These are phyloP conservation scores for Magnaporthales sp. DNA, from an alignment of 2,329 filamentous ascomycete genomes.

Conservation along the genomic window DNA sequence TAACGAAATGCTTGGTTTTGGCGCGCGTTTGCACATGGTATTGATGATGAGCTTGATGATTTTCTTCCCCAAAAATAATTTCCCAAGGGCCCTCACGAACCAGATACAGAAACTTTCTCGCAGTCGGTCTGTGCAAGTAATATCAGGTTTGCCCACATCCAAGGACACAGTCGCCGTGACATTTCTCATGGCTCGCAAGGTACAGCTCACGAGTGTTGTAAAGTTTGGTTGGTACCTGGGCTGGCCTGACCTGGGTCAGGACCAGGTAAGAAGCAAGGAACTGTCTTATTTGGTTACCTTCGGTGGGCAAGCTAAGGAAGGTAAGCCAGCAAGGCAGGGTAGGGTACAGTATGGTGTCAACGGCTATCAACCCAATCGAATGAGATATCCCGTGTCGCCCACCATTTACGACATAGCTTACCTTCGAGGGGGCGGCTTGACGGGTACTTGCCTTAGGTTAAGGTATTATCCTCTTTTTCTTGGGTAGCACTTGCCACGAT, in stretches of 20 bases:
- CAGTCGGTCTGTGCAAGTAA: not conserved
- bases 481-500: not conserved
- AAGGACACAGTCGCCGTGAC: not conserved
- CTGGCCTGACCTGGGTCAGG: not conserved
- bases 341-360: not conserved
- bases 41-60: not conserved
- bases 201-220: not conserved
- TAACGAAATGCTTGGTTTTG: not conserved
- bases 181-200: not conserved
- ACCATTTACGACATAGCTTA: not conserved
- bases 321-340: not conserved
- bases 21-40: not conserved
- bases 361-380: not conserved
- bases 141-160: not conserved
- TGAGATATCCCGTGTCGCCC: not conserved
- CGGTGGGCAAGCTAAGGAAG: not conserved
- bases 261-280: not conserved
- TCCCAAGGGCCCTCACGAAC: not conserved
- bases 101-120: not conserved
- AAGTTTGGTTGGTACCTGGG: not conserved
- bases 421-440: not conserved
- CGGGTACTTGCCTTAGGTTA: not conserved
- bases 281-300: not conserved
- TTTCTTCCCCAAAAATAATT: not conserved
- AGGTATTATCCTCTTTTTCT: not conserved